Evolutionary conservation across 2,329 filamentous ascomycete species (phyloP).

Genomic region (Hirsutella thompsonii): DNA sequence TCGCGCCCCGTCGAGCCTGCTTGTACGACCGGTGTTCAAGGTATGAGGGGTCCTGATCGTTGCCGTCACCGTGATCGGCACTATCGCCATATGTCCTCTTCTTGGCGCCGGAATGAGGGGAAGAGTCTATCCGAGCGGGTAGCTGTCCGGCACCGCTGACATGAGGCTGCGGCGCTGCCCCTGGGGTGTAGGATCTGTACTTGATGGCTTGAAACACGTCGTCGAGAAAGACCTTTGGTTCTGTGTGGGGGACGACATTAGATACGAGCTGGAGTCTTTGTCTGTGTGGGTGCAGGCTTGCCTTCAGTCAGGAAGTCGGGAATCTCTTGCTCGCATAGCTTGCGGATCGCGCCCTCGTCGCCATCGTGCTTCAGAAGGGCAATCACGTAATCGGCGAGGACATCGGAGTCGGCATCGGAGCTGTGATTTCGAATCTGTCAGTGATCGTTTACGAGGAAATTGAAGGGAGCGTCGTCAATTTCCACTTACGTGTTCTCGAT

Average conservation of each 20-base stretch:
- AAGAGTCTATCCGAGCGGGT: constrained; percentile 18
- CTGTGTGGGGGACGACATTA: constrained; percentile 8
- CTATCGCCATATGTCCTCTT: constrained; percentile 23
- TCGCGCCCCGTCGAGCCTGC: constrained; percentile 42
- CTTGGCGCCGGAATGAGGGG: constrained; percentile 1
- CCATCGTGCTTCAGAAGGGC: constrained; percentile 63
- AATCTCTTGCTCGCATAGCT: constrained; percentile 58
- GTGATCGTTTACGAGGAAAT: not conserved
- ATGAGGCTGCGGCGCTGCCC: constrained; percentile 26
- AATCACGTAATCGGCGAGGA: constrained; percentile 75
- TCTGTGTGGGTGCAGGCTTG: constrained; percentile 15
- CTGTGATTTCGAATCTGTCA: constrained; percentile 26
- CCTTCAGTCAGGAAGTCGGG: constrained; percentile 64
- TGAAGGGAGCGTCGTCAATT: no score
- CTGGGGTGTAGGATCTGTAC: constrained; percentile 47
- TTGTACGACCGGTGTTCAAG: constrained; percentile 38
- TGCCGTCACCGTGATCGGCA: constrained; percentile 8
- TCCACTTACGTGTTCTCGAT: constrained; percentile 56
- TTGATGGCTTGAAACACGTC: constrained; percentile 57
- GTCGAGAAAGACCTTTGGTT: constrained; percentile 44
- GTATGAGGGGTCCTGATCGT: constrained; percentile 11
- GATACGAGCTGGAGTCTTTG: not conserved
- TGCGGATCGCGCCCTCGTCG: constrained; percentile 47
- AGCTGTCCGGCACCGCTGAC: not conserved
- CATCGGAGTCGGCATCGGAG: constrained; percentile 68